These are phyloP conservation scores for Syzygium malaccense DNA, from an alignment of 441 rosid species.

Conservation along the genomic window DNA sequence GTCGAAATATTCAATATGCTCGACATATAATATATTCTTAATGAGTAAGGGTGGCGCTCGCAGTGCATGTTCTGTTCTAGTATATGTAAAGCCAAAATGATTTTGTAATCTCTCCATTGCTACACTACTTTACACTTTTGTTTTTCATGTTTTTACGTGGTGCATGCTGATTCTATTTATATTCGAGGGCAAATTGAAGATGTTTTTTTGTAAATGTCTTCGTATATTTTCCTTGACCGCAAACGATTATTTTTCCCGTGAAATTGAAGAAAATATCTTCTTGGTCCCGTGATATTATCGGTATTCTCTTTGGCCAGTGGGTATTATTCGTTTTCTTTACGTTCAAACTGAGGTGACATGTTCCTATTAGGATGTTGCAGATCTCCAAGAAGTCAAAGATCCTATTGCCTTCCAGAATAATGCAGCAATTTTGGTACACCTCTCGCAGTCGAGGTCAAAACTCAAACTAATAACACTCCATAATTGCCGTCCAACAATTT, in stretches of 20 bases:
- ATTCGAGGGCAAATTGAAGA: neutral
- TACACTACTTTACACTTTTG: neutral
- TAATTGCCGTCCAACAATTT: neutral
- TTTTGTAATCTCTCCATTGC: neutral
- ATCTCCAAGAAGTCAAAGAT: neutral
- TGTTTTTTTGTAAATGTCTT: neutral
- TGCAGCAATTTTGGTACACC: neutral
- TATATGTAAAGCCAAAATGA: neutral
- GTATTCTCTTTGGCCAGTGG: neutral
- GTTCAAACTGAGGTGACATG: neutral
- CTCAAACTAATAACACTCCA: neutral
- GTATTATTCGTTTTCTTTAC: neutral
- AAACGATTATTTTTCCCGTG: neutral
- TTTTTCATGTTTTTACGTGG: neutral
- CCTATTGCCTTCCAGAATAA: neutral
- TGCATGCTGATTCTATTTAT: neutral
- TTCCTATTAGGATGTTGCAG: neutral
- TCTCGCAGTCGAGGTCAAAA: neutral
- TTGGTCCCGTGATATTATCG: neutral
- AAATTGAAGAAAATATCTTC: neutral
- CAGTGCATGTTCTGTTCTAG: neutral
- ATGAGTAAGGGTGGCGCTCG: no score
- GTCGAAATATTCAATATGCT: no score
- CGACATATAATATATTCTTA: no score
- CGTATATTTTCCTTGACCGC: neutral